Percentiles rank a stretch among this genome's conserved stretches.
These are phyloP conservation scores for Xylaria longipes DNA, from an alignment of 495 filamentous ascomycete species.

Conservation along the genomic window DNA sequence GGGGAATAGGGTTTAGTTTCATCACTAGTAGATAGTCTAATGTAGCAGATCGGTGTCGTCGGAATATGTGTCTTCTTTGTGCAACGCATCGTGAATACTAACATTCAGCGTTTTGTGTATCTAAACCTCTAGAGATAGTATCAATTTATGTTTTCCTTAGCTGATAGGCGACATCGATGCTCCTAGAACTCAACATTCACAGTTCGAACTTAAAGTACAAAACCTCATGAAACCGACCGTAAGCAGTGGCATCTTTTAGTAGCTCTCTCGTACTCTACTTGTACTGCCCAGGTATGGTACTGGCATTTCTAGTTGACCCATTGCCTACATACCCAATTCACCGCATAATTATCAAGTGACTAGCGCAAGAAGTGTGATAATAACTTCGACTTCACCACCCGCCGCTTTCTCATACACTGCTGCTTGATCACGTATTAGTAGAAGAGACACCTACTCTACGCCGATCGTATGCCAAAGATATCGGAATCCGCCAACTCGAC, in stretches of 20 bases:
- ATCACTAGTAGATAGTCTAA: not conserved
- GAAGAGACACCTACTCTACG: too few relatives aligned
- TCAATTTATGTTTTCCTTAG: not conserved
- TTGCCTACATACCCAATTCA: too few relatives aligned
- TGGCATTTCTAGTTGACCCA: not conserved
- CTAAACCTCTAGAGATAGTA: not conserved
- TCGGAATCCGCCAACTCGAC: too few relatives aligned
- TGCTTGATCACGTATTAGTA: too few relatives aligned
- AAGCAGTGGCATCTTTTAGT: not conserved
- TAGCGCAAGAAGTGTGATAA: too few relatives aligned
- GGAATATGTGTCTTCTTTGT: not conserved
- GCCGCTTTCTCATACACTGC: too few relatives aligned
- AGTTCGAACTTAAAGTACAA: not conserved
- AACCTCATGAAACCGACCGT: not conserved
- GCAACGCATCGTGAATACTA: not conserved
- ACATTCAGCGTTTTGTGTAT: not conserved
- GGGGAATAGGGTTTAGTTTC: not conserved
- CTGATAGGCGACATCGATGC: not conserved
- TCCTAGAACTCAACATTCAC: not conserved
- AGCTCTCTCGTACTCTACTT: not conserved
- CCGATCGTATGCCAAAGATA: too few relatives aligned
- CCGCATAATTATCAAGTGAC: too few relatives aligned
- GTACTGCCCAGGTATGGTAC: not conserved
- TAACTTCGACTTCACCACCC: too few relatives aligned
- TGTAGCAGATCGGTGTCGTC: not conserved